A percentile compares a stretch with the other conserved stretches of the same genome.
Evolutionary conservation across 345 rosid genomes (phyloP).

Genomic region (Rubroshorea leprosula): DNA sequence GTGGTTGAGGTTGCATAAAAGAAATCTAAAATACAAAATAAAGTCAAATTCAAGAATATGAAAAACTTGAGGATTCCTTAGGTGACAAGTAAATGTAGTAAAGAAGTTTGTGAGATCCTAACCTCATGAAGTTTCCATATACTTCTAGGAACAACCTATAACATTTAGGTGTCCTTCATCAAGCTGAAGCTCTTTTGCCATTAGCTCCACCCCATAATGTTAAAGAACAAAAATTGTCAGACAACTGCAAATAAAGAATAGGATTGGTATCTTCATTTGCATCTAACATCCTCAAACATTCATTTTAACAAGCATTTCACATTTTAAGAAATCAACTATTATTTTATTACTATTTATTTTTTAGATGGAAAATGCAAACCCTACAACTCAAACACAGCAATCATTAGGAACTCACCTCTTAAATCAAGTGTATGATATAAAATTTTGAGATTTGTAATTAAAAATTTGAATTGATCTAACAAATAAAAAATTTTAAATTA

Average conservation of each 20-base stretch:
- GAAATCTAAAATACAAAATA: no score
- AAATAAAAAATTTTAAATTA: no score
- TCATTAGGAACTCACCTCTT: no score
- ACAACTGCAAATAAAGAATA: neutral
- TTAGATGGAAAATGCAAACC: no score
- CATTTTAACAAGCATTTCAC: neutral
- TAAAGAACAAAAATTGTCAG: conserved; percentile 10
- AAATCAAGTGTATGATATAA: no score
- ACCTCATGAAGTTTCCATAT: conserved; percentile 88
- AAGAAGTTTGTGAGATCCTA: conserved; percentile 6
- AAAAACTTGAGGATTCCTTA: neutral
- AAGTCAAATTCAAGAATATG: no score
- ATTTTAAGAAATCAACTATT: no score
- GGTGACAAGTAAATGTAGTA: neutral
- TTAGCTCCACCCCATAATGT: conserved; percentile 85
- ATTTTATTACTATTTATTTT: no score
- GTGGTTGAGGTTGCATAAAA: conserved; percentile 51
- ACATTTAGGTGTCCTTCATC: conserved; percentile 66
- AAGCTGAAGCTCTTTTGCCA: conserved; percentile 69
- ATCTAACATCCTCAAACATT: conserved; percentile 58
- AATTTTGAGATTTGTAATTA: no score
- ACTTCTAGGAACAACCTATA: conserved; percentile 53
- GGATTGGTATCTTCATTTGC: neutral
- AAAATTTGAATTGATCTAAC: no score
- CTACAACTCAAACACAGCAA: no score